Evolutionary conservation across 257 asterid species (phyloP).

Genomic region (Ajuga chamaepitys): DNA sequence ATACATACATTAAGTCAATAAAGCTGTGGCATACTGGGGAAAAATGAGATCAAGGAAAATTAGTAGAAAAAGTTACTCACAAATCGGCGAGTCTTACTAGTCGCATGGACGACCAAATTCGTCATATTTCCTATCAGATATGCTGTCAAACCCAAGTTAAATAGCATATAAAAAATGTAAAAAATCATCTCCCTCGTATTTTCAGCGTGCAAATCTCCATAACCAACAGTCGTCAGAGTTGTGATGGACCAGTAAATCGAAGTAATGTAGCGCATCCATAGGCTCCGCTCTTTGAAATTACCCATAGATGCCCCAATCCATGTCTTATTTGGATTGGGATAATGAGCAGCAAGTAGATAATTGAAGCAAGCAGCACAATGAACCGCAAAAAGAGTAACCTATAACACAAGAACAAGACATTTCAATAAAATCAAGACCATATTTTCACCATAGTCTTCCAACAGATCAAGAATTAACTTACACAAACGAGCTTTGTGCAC

Average conservation of each 20-base stretch:
- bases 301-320: constrained; percentile 81
- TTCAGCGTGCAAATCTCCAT: constrained; percentile 91
- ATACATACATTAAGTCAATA: background rate
- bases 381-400: constrained; percentile 95
- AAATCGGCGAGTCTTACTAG: constrained; percentile 78
- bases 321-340: constrained; percentile 50
- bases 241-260: constrained; percentile 92
- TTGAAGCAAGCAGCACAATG: constrained; percentile 94
- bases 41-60: background rate
- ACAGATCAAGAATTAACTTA: constrained; percentile 31
- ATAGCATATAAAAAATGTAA: constrained; percentile 79
- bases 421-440: background rate
- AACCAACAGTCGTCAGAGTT: constrained; percentile 90
- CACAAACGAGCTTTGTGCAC: constrained; percentile 77
- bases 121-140: constrained; percentile 98
- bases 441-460: background rate
- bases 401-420: background rate
- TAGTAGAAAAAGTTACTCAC: constrained; percentile 37
- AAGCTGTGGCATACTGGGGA: background rate
- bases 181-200: constrained; percentile 86
- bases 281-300: constrained; percentile 47
- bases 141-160: constrained; percentile 84
- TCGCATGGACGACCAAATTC: constrained; percentile 85
- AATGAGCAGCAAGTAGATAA: constrained; percentile 71
- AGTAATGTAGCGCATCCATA: constrained; percentile 81